Conservation (phyloP, 176 grass and related monocot species). For the Aegilops sharonensis region DNA sequence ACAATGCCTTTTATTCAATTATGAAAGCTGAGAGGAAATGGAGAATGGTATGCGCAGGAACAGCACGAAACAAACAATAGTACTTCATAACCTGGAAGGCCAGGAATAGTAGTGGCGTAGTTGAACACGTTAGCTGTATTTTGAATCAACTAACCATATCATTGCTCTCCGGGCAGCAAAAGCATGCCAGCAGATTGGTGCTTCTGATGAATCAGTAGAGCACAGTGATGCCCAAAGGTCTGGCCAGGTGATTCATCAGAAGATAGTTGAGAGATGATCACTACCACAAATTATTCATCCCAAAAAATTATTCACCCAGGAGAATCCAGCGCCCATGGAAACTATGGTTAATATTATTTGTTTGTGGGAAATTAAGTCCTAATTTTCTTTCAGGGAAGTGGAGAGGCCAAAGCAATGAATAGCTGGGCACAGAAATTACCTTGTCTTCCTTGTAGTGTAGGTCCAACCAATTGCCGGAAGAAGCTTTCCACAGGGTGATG, state of each 20-base stretch:
- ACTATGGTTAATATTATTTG: neutral
- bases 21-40: too few relatives aligned
- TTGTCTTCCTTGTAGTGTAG: slow-evolving; percentile 84
- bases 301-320: neutral
- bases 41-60: neutral
- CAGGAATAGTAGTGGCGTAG: neutral
- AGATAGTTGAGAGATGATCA: neutral
- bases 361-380: neutral
- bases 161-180: neutral
- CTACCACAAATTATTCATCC: neutral
- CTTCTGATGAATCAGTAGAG: neutral
- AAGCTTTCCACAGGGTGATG: slow-evolving; percentile 72
- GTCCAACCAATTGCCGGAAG: slow-evolving; percentile 81
- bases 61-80: neutral
- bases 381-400: neutral
- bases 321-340: neutral
- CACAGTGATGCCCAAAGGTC: neutral
- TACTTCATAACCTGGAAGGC: neutral
- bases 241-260: too few relatives aligned
- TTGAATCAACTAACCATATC: neutral
- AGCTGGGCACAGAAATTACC: slow-evolving; percentile 30
- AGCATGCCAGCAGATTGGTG: neutral
- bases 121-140: neutral
- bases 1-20: too few relatives aligned
- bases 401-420: neutral